phyloP scores from a whole-genome alignment of 2,329 filamentous ascomycete genomes.

The Venturia oleaginea region DNA sequence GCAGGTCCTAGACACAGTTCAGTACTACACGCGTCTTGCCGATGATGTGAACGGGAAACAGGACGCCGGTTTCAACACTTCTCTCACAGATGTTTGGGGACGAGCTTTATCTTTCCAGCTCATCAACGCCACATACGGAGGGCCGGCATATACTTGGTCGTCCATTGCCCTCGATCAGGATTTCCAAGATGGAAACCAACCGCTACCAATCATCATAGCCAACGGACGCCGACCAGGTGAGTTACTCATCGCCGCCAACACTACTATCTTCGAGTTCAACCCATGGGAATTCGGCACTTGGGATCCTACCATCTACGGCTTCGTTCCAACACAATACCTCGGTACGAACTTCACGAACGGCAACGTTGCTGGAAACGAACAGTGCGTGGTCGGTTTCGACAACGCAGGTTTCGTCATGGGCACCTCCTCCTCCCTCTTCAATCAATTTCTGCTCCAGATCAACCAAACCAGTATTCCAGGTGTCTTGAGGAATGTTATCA shows the following conservation, averaged over 20 bases:
- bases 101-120: constrained; percentile 80
- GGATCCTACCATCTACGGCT: constrained; percentile 63
- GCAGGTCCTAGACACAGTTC: constrained; percentile 42
- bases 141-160: constrained; percentile 68
- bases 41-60: constrained; percentile 52
- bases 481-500: constrained; percentile 43
- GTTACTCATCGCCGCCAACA: constrained; percentile 54
- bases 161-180: constrained; percentile 57
- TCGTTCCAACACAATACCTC: constrained; percentile 60
- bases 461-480: constrained; percentile 42
- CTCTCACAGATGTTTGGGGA: constrained; percentile 82
- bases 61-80: constrained; percentile 56
- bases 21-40: constrained; percentile 55
- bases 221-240: constrained; percentile 58
- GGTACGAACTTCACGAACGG: constrained; percentile 65
- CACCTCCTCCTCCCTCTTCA: constrained; percentile 78
- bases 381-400: constrained; percentile 72
- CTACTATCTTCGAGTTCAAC: constrained; percentile 69
- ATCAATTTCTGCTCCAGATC: constrained; percentile 60
- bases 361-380: constrained; percentile 42
- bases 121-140: constrained; percentile 65
- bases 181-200: constrained; percentile 54
- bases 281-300: constrained; percentile 72
- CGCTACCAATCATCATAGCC: constrained; percentile 65
- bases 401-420: constrained; percentile 78